phyloP scores from a whole-genome alignment of 495 filamentous ascomycete species.

The Penicillium pancosmium region DNA sequence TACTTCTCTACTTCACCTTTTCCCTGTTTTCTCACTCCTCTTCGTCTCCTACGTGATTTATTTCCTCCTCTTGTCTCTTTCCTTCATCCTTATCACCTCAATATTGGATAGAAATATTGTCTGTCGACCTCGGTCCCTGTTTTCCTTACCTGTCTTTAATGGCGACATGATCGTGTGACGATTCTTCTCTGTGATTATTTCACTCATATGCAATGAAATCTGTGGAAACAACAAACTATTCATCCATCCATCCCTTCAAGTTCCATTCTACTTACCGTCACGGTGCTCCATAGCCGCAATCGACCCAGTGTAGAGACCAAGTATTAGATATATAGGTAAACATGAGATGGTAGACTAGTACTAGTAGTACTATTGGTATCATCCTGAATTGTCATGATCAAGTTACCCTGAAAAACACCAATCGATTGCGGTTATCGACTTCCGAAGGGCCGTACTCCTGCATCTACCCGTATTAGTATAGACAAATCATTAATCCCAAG shows the following conservation, averaged over 20 bases:
- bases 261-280: too few species aligned
- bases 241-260: background rate
- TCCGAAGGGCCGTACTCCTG: too few species aligned
- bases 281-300: too few species aligned
- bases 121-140: slow-evolving; percentile 16
- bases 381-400: too few species aligned
- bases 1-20: slow-evolving; percentile 14
- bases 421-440: too few species aligned
- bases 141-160: slow-evolving; percentile 30
- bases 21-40: slow-evolving; percentile 13
- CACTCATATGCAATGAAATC: slow-evolving; percentile 14
- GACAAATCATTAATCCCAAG: too few species aligned
- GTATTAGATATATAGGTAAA: too few species aligned
- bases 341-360: too few species aligned
- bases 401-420: too few species aligned
- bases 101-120: slow-evolving; percentile 17
- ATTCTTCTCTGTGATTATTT: slow-evolving; percentile 25
- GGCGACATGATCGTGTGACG: slow-evolving; percentile 33
- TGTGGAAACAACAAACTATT: background rate
- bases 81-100: slow-evolving; percentile 1
- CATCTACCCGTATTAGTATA: too few species aligned
- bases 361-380: too few species aligned
- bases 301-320: too few species aligned
- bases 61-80: slow-evolving; percentile 14
- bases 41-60: slow-evolving; percentile 14